Base-by-base conservation (phyloP, 352 stramenopile genomes). In the Peronospora farinosa region DNA sequence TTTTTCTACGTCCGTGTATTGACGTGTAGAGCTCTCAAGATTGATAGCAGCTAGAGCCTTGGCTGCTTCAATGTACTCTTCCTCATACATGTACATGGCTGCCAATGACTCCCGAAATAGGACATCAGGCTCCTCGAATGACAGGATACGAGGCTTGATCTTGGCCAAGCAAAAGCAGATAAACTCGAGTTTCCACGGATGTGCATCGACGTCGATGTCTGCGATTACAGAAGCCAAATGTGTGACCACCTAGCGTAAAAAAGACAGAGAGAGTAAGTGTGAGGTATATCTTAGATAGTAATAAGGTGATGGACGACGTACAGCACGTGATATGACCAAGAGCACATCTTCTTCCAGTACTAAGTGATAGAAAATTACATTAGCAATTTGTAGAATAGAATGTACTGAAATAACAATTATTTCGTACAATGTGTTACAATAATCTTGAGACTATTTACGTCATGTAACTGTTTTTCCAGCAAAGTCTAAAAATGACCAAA, bases 31-130 rank as follows among this genome's bases (percentile, higher is more conserved):
- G 62, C 69, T 93, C 54, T 96, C 88, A 7, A 97, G 61, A 63
- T 96, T 95, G 55, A 96, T 95, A 23, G 80, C 81, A 0, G 78
- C 82, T 13, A 96, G 67, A 16, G 84, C 79, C 40, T 88, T 90
- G 31, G 86, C 86, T 1, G 86, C 86, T 45, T 93, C 78, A 30
- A 91, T 86, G 65, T 91, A 96, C 60, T 89, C 77, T 57, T 95
- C 84, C 40, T 93, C 84, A 38, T 95, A 78, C 60, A 91, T 85
- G 61, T 91, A 88, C 40, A 95, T 67, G 39, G 83, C 69, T 0
- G 74, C 79, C 28, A 95, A 62, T 21, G 74, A 73, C 51, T 95
- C 81, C 12, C 86, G 78, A 47, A 95, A 78, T 28, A 87, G 59
- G 45, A 91, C 79, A 41, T 95, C 86, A 5, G 78, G 65, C 57